A percentile compares a stretch with the other conserved stretches of the same genome.
phyloP scores from a whole-genome alignment of 2,329 filamentous ascomycete species.

The Setomelanomma holmii region DNA sequence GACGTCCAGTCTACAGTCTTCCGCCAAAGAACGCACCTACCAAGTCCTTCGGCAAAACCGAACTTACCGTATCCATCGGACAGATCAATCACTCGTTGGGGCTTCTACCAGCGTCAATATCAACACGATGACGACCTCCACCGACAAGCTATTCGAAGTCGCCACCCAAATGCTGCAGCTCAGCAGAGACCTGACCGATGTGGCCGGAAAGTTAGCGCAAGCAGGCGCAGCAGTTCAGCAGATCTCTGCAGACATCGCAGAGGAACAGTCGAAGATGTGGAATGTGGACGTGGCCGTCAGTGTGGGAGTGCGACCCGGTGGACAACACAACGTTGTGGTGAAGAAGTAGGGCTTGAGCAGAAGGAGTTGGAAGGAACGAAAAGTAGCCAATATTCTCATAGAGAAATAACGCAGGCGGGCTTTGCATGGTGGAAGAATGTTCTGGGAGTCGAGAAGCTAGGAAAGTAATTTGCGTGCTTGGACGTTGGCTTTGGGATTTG shows the following conservation, averaged over 20 bases:
- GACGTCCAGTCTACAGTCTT: no score
- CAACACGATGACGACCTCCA: conserved; percentile 16
- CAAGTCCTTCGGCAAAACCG: neutral
- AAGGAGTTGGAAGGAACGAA: no score
- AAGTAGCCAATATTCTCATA: no score
- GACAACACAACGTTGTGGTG: neutral
- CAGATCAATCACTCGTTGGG: neutral
- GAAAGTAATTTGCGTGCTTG: no score
- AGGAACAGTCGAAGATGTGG: conserved; percentile 28
- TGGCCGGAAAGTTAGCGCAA: conserved; percentile 20
- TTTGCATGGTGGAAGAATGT: no score
- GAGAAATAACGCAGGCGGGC: no score
- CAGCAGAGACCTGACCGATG: conserved; percentile 16
- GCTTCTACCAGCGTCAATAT: neutral
- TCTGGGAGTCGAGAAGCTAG: no score
- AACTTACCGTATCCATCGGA: neutral
- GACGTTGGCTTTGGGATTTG: no score
- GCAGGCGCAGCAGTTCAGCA: conserved; percentile 25
- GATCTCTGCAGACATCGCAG: conserved; percentile 33
- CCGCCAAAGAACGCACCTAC: no score
- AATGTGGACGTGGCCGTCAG: conserved; percentile 24
- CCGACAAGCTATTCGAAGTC: conserved; percentile 29
- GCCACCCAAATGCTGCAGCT: conserved; percentile 26
- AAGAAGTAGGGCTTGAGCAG: neutral
- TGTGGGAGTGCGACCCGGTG: conserved; percentile 2